These are phyloP conservation scores for Eutrema heterophyllum DNA, from an alignment of 345 rosid species.

Conservation along the genomic window DNA sequence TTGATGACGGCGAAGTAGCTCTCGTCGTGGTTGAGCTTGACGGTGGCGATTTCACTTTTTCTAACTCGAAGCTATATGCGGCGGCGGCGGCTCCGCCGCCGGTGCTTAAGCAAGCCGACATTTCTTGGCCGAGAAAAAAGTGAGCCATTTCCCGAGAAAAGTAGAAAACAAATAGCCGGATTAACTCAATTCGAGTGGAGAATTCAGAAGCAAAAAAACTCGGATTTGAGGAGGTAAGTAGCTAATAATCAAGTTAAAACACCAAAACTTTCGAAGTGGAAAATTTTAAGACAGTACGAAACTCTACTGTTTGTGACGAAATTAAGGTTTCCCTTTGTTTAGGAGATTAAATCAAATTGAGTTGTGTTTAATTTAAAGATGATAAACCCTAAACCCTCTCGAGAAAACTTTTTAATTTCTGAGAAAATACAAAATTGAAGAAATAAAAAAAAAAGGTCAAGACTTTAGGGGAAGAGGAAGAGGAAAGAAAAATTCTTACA, in stretches of 20 bases:
- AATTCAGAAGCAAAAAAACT: neutral
- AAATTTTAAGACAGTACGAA: neutral
- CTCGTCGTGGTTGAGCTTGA: slow-evolving; percentile 47
- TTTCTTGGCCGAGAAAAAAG: slow-evolving; percentile 8
- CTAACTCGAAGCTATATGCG: slow-evolving; percentile 61
- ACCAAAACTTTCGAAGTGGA: neutral
- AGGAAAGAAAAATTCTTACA: slow-evolving; percentile 12
- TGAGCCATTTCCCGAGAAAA: neutral
- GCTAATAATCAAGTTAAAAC: neutral
- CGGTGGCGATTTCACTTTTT: slow-evolving; percentile 54
- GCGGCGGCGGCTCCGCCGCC: slow-evolving; percentile 63
- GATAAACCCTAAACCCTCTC: slow-evolving; percentile 45
- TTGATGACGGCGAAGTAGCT: slow-evolving; percentile 69
- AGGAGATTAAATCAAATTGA: neutral
- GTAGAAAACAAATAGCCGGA: neutral
- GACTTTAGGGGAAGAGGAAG: slow-evolving; percentile 21
- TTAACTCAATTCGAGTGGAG: neutral
- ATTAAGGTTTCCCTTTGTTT: slow-evolving; percentile 7
- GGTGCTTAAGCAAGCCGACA: slow-evolving; percentile 78
- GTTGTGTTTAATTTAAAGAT: neutral
- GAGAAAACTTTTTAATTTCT: neutral
- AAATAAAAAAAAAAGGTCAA: slow-evolving; percentile 35
- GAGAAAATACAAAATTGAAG: slow-evolving; percentile 3
- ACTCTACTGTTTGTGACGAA: neutral
- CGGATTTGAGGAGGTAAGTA: neutral